A percentile compares a stretch with the other conserved stretches of the same genome.
These are phyloP conservation scores for Sporopachydermia lactativora DNA, from an alignment of 805 yeast genomes.

Conservation along the genomic window DNA sequence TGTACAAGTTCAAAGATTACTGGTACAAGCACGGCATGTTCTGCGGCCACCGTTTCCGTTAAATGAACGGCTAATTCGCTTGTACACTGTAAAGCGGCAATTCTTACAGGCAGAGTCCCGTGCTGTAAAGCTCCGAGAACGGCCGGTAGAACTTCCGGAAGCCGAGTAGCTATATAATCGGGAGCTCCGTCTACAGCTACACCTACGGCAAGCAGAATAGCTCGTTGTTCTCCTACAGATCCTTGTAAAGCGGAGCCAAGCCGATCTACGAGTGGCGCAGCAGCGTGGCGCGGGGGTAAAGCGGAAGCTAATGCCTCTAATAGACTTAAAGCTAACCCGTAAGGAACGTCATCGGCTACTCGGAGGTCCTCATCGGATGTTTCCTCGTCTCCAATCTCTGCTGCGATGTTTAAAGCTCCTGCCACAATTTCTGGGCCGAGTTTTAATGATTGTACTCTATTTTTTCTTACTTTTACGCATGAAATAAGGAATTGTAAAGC, in stretches of 20 bases:
- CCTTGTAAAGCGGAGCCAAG: slow-evolving; percentile 32
- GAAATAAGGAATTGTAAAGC: slow-evolving; percentile 77
- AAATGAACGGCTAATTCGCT: slow-evolving; percentile 69
- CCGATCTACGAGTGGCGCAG: slow-evolving; percentile 60
- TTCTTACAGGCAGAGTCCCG: slow-evolving; percentile 56
- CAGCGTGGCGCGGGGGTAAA: slow-evolving; percentile 87
- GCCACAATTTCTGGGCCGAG: slow-evolving; percentile 70
- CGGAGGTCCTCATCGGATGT: slow-evolving; percentile 59
- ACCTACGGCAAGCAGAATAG: slow-evolving; percentile 69
- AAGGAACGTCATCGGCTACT: slow-evolving; percentile 76
- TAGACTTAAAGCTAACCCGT: slow-evolving; percentile 65
- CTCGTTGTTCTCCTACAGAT: slow-evolving; percentile 74
- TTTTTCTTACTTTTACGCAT: slow-evolving; percentile 65
- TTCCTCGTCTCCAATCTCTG: slow-evolving; percentile 65
- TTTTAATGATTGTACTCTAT: slow-evolving; percentile 65
- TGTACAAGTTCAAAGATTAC: slow-evolving; percentile 79
- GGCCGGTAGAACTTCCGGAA: slow-evolving; percentile 58
- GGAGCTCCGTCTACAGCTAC: slow-evolving; percentile 89
- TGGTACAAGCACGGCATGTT: slow-evolving; percentile 73
- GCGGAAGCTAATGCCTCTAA: slow-evolving; percentile 66
- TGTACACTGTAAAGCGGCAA: slow-evolving; percentile 76
- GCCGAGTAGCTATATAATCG: slow-evolving; percentile 68
- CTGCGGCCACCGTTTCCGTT: slow-evolving; percentile 73
- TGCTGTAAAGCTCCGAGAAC: slow-evolving; percentile 70
- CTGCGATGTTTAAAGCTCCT: slow-evolving; percentile 61